Conservation (phyloP, 768 basidiomycete genomes). For the Lenzites betulinus region DNA sequence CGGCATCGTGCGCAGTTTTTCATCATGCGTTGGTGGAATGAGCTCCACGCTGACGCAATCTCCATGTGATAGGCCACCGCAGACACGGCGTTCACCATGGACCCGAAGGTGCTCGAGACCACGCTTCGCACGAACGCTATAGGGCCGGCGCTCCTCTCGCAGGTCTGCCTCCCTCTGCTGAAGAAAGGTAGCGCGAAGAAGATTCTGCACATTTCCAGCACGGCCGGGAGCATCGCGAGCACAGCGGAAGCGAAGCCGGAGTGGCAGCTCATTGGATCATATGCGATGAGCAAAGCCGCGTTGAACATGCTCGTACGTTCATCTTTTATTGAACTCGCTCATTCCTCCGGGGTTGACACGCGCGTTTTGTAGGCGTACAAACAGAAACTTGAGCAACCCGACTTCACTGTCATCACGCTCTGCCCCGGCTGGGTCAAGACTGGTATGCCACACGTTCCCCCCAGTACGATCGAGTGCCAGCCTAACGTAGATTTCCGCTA, state of each 20-base stretch:
- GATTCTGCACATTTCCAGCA: constrained; percentile 37
- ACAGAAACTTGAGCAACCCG: constrained; percentile 12
- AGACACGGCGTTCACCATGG: constrained; percentile 33
- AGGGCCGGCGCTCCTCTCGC: constrained; percentile 37
- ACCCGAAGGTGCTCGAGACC: constrained; percentile 23
- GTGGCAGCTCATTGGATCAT: constrained; percentile 24
- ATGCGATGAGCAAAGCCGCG: constrained; percentile 38
- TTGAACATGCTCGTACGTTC: constrained; percentile 42
- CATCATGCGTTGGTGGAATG: no score
- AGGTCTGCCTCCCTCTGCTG: constrained; percentile 36
- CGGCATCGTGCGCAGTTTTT: constrained; percentile 33
- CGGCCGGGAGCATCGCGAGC: constrained; percentile 30
- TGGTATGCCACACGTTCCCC: no score
- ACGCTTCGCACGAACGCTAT: constrained; percentile 35
- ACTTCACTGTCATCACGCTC: constrained; percentile 7
- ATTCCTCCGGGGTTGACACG: no score
- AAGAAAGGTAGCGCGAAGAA: constrained; percentile 34
- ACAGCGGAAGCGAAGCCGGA: constrained; percentile 22
- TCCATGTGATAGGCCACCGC: neutral
- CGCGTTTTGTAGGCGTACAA: constrained; percentile 20
- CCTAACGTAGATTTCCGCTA: no score
- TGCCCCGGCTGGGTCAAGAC: constrained; percentile 20
- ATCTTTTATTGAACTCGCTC: neutral
- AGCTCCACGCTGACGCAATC: neutral
- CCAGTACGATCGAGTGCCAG: no score